Percentiles rank a stretch among this genome's conserved stretches.
phyloP scores from a whole-genome alignment of 106 monocot genomes.

The Amphibolis antarctica region DNA sequence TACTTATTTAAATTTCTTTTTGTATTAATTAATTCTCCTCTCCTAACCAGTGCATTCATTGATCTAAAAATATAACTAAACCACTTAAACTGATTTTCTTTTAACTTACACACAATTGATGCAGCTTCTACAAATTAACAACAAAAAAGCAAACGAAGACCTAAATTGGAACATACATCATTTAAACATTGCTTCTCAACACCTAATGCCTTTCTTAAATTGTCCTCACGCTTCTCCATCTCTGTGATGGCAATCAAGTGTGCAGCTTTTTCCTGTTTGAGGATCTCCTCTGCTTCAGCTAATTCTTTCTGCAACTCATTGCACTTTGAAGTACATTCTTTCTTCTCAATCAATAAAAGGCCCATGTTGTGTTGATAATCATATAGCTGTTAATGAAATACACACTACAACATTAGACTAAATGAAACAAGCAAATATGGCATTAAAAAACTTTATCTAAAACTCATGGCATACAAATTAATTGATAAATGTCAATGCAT shows the following conservation, averaged over 20 bases:
- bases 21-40: too few relatives aligned
- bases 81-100: too few relatives aligned
- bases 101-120: too few relatives aligned
- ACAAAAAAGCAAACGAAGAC: too few relatives aligned
- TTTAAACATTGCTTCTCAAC: constrained; percentile 77
- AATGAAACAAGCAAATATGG: too few relatives aligned
- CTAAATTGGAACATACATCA: constrained; percentile 39
- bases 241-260: constrained; percentile 63
- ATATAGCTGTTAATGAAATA: constrained; percentile 46
- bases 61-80: too few relatives aligned
- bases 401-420: neutral
- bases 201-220: constrained; percentile 57
- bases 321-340: constrained; percentile 57
- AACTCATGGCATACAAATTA: too few relatives aligned
- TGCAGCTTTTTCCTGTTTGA: constrained; percentile 73
- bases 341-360: constrained; percentile 88
- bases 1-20: too few relatives aligned
- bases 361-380: constrained; percentile 93
- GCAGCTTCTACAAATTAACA: too few relatives aligned
- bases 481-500: too few relatives aligned
- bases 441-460: too few relatives aligned
- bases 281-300: constrained; percentile 47
- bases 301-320: constrained; percentile 47
- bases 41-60: too few relatives aligned
- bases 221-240: constrained; percentile 65